Evolutionary conservation across 163 green algal species (phyloP), one percentile per base, ranked within the genome.

Genomic region (Volvox carteri): DNA sequence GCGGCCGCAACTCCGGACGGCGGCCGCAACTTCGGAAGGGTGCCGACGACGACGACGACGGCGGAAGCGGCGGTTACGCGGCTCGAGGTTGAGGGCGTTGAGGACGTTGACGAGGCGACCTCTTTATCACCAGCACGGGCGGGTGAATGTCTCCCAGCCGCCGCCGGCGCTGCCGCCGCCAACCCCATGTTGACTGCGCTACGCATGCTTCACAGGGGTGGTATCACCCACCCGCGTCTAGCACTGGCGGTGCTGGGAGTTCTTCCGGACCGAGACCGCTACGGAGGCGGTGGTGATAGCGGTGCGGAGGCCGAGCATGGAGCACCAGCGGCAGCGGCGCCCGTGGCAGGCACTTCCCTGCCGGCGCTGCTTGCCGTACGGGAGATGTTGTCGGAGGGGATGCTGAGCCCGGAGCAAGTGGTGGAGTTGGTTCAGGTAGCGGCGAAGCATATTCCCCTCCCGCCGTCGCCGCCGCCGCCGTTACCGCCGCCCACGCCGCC

Each of bases 171-270:
- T 2, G 25, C 25, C 16, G 44, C 19, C 28, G 11, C 44, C 25
- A 81, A 16, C 30, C 48, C 75, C 2, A 46, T 65, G 4, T 28
- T 68, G 16, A 56, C 58, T 33, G 75, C 48, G 12, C 75, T 84
- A 2, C 46, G 8, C 5, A 30, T 9, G 7, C 30, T 84, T 12
- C 30, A 14, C 4, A 16, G 41, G 16, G 75, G 30, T 21, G 50
- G 50, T 2, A 70, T 84, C 12, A 30, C 21, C 16, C 75, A 84
- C 30, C 50, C 42, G n/a, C 48, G 75, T 14, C 33, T 84, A 48
- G 75, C 30, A 48, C 75, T 84, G 75, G 75, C 48, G 50, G 75
- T 30, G 14, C 48, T 84, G 14, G 75, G 75, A 2, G 48, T 84
- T 6, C 35, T 75, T 5, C 65, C 33, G 4, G 65, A 75, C 2